Base-by-base conservation (phyloP, 2,329 filamentous ascomycete genomes). In the Taxawa tesnikishii region DNA sequence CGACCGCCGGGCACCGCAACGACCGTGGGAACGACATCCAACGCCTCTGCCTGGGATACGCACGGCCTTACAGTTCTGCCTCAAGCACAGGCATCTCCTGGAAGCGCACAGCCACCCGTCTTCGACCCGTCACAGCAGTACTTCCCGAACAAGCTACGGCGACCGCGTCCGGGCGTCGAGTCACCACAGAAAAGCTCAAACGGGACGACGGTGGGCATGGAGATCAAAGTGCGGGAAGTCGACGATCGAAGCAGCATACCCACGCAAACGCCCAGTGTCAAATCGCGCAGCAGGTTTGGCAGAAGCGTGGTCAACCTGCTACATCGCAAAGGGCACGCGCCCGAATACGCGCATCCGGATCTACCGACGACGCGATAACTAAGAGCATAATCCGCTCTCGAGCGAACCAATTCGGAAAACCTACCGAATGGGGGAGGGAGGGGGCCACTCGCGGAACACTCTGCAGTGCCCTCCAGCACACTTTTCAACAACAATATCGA, bases 221-320 rank as follows among this genome's bases (percentile, higher is more conserved):
- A 29, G n/a, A 29, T 29, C 27, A 29, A 29, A 16, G 27, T 16
- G 12, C 12, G 14, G 11, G 15, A 29, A 15, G 8, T 27, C 26
- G 12, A 29, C 12, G 15, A 14, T 10, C 27, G 6, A 12, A 29
- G 14, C n/a, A 15, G 9, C 9, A 16, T 14, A 11, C 15, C 12
- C 12, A 29, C 14, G 26, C 19, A 23, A n/a, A 27, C 26, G 15
- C 9, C 12, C 15, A 7, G 12, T 5, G 27, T 10, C 27, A 14
- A 29, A 8, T 12, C 12, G 14, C 12, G 15, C 12, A 27, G n/a
- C 6, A 29, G 17, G 17, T 14, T 14, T 10, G 26, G 11, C 27
- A 11, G 12, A 11, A 15, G 27, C 14, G 12, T 29, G 6, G 15
- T 14, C 9, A 14, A 29, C 15, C 27, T 29, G 15, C 27, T 29